Conservation (phyloP, 257 asterid species). For the Verbascum thapsus region DNA sequence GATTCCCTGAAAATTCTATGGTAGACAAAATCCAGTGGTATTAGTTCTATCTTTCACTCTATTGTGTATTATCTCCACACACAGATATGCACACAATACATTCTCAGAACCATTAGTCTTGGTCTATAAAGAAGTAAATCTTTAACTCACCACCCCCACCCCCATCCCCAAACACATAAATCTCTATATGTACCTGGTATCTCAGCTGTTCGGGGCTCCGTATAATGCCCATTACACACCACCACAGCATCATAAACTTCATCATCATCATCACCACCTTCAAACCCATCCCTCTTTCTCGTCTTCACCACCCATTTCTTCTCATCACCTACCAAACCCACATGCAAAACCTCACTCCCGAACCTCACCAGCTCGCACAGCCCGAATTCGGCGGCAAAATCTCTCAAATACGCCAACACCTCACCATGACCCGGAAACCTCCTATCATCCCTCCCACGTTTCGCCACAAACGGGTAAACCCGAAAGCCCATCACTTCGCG, state of each 20-base stretch:
- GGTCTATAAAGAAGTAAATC: no score
- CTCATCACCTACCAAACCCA: constrained; percentile 51
- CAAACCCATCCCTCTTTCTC: constrained; percentile 38
- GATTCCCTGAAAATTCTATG: no score
- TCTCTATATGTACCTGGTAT: constrained; percentile 57
- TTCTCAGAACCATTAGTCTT: no score
- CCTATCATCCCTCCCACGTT: constrained; percentile 61
- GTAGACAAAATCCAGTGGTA: no score
- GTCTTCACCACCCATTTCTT: constrained; percentile 70
- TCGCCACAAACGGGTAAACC: constrained; percentile 65
- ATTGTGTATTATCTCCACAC: no score
- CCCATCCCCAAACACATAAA: no score
- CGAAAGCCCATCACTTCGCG: constrained; percentile 86
- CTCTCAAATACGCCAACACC: constrained; percentile 72
- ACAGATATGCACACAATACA: no score
- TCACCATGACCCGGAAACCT: constrained; percentile 86
- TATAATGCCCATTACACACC: constrained; percentile 79
- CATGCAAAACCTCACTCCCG: constrained; percentile 68
- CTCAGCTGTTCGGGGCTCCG: constrained; percentile 82
- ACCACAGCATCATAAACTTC: constrained; percentile 91
- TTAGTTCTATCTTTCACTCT: no score
- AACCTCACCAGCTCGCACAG: constrained; percentile 63
- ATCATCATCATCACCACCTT: constrained; percentile 31
- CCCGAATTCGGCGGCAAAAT: constrained; percentile 64
- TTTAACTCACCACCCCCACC: no score